Conservation (phyloP, 768 basidiomycete species). For the Pulveroboletus ravenelii region DNA sequence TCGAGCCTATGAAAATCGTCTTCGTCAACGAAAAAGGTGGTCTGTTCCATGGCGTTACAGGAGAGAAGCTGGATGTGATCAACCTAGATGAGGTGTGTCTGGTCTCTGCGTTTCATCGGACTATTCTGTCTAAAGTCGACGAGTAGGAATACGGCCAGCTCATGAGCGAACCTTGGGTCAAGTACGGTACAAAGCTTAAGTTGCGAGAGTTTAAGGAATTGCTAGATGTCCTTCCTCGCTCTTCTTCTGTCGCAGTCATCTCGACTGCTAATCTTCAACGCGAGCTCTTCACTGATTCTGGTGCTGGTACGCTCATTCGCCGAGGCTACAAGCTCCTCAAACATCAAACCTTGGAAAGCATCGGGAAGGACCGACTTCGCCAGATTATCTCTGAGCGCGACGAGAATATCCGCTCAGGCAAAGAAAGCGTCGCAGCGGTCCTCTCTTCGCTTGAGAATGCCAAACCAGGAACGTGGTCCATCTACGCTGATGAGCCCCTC, state of each 20-base stretch:
- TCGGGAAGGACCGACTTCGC: constrained; percentile 92
- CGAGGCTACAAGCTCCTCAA: constrained; percentile 98
- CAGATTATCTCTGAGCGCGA: constrained; percentile 95
- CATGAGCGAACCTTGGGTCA: constrained; percentile 99
- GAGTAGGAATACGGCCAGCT: constrained; percentile 87
- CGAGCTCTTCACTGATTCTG: constrained; percentile 97
- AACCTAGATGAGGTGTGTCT: constrained; percentile 85
- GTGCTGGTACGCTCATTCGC: constrained; percentile 96
- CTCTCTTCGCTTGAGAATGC: constrained; percentile 56
- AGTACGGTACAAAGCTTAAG: constrained; percentile 98
- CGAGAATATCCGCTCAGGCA: constrained; percentile 80
- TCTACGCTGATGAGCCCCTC: constrained; percentile 98
- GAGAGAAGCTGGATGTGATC: constrained; percentile 93
- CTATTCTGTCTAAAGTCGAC: not conserved
- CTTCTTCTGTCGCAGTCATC: constrained; percentile 98
- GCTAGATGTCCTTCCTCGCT: constrained; percentile 94
- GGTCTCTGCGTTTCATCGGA: not conserved
- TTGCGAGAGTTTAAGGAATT: constrained; percentile 99
- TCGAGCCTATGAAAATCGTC: constrained; percentile 98
- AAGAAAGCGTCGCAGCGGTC: constrained; percentile 81
- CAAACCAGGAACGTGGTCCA: constrained; percentile 79
- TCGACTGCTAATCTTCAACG: constrained; percentile 89
- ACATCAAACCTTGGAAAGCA: constrained; percentile 70
- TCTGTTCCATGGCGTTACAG: constrained; percentile 94
- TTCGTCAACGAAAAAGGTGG: constrained; percentile 99